These are phyloP conservation scores for Cantharellus anzutake DNA, from an alignment of 768 basidiomycete species.

Conservation along the genomic window DNA sequence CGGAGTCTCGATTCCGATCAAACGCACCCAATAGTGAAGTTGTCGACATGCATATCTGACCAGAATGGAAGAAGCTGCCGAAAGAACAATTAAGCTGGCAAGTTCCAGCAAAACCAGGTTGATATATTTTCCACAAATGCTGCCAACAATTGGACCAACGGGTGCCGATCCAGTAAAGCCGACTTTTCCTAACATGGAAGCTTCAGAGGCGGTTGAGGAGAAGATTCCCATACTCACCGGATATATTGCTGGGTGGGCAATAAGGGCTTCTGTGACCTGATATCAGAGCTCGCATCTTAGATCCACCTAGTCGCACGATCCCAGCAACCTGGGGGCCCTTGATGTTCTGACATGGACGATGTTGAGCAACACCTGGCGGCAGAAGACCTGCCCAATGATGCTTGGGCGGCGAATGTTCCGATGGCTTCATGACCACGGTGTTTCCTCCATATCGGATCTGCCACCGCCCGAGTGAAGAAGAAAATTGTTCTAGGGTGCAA, in stretches of 20 bases:
- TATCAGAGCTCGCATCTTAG: background rate
- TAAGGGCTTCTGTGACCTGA: conserved; percentile 12
- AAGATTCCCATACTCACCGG: background rate
- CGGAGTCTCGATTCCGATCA: conserved; percentile 12
- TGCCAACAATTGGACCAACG: conserved; percentile 17
- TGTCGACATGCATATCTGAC: conserved; percentile 22
- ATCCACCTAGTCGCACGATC: background rate
- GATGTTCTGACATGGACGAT: conserved; percentile 15
- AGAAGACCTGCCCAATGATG: conserved; percentile 21
- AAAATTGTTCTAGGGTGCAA: conserved; percentile 10
- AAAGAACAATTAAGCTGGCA: conserved; percentile 70
- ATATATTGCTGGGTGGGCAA: conserved; percentile 12
- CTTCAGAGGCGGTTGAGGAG: background rate
- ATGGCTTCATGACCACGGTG: conserved; percentile 19
- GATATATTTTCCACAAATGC: conserved; percentile 18
- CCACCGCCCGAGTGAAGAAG: conserved; percentile 13
- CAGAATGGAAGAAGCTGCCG: conserved; percentile 20
- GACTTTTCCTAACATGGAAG: conserved; percentile 11
- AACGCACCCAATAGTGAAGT: conserved; percentile 54
- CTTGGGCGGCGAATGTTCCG: conserved; percentile 17
- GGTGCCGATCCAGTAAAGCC: conserved; percentile 20
- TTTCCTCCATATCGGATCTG: conserved; percentile 24
- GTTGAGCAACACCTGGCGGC: conserved; percentile 19
- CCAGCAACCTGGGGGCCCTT: conserved; percentile 10
- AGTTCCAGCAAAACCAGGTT: conserved; percentile 76